Conservation (phyloP, 2,329 filamentous ascomycete genomes). For the Phyllosticta paracitricarpa region DNA sequence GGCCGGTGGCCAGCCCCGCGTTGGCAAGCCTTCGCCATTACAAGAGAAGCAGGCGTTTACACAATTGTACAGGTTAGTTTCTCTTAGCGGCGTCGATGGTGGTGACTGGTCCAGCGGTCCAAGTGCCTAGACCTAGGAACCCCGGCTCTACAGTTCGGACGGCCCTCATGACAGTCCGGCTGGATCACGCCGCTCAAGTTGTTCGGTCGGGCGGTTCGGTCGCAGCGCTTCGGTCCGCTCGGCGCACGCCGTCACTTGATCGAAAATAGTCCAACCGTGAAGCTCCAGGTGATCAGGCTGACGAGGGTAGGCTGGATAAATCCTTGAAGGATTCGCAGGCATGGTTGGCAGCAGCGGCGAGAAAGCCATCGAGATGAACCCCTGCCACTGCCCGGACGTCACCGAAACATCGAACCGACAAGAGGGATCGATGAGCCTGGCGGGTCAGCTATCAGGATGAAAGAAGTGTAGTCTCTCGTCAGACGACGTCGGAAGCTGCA, state of each 20-base stretch:
- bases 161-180: slow-evolving; percentile 7
- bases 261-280: neutral
- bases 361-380: neutral
- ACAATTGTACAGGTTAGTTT: neutral
- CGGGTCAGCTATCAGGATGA: neutral
- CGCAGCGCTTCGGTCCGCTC: neutral
- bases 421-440: neutral
- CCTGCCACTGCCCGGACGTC: neutral
- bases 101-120: neutral
- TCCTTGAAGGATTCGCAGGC: neutral
- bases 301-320: neutral
- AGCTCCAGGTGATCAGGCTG: slow-evolving; percentile 3
- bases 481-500: neutral
- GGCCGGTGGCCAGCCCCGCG: neutral
- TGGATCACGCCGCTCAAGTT: neutral
- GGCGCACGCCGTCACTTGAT: slow-evolving; percentile 5
- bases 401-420: neutral
- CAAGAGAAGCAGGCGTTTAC: neutral
- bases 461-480: neutral
- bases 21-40: neutral
- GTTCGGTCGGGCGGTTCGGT: neutral
- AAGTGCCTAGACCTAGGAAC: neutral
- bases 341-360: neutral
- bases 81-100: neutral
- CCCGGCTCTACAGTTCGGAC: neutral